A percentile compares a stretch with the other conserved stretches of the same genome.
Conservation (phyloP, 371 early-diverging fungal genomes). For the Parasitella parasitica region DNA sequence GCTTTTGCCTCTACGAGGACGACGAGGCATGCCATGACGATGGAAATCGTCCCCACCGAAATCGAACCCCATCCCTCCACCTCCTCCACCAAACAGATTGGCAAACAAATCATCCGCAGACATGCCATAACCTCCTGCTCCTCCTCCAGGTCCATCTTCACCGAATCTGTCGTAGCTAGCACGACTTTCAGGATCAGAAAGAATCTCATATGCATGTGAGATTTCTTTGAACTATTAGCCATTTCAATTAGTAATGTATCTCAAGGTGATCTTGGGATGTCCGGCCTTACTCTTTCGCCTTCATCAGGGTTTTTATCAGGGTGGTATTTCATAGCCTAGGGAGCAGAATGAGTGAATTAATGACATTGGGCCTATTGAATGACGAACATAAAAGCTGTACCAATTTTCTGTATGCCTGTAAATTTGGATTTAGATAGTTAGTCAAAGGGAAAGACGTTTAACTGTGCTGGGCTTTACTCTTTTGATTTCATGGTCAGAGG, state of each 20-base stretch:
- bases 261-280: not conserved
- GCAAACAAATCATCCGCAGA: slow-evolving; percentile 85
- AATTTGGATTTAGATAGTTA: not conserved
- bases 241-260: not conserved
- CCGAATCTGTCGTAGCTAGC: slow-evolving; percentile 87
- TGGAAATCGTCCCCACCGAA: slow-evolving; percentile 47
- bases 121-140: slow-evolving; percentile 53
- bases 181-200: slow-evolving; percentile 87
- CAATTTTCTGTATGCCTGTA: slow-evolving; percentile 89
- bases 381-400: slow-evolving; percentile 18
- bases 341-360: not conserved
- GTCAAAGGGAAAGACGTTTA: not conserved
- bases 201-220: slow-evolving; percentile 92
- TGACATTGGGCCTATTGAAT: not conserved
- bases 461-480: slow-evolving; percentile 46
- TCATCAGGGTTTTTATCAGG: slow-evolving; percentile 82
- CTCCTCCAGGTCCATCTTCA: slow-evolving; percentile 77
- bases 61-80: slow-evolving; percentile 35
- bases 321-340: slow-evolving; percentile 92
- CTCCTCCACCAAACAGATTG: slow-evolving; percentile 75
- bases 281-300: slow-evolving; percentile 35
- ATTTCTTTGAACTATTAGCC: slow-evolving; percentile 84
- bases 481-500: slow-evolving; percentile 85
- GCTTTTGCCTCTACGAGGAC: slow-evolving; percentile 77
- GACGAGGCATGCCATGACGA: slow-evolving; percentile 52